These are phyloP conservation scores for Ogataea ramenticola DNA, from an alignment of 805 yeast species.

Conservation along the genomic window DNA sequence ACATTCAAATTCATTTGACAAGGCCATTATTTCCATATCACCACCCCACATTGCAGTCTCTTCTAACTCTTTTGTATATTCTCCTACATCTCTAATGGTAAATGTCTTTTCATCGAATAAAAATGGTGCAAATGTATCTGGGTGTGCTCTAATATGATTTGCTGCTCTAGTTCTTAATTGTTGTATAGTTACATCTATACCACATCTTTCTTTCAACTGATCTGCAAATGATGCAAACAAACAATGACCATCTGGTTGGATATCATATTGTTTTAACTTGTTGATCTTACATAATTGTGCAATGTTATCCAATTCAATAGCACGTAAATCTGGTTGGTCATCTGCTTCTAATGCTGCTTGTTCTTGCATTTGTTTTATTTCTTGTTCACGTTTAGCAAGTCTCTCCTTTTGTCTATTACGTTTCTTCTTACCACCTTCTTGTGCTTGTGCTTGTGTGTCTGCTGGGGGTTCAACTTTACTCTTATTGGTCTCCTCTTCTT, in stretches of 20 bases:
- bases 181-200: slow-evolving; percentile 29
- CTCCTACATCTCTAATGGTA: slow-evolving; percentile 54
- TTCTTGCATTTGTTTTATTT: slow-evolving; percentile 49
- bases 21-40: slow-evolving; percentile 82
- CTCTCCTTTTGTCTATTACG: slow-evolving; percentile 84
- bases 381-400: slow-evolving; percentile 68
- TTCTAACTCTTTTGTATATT: slow-evolving; percentile 61
- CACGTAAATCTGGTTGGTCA: slow-evolving; percentile 56
- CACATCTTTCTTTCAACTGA: slow-evolving; percentile 56
- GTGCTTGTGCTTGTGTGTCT: slow-evolving; percentile 11
- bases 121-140: slow-evolving; percentile 72
- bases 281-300: slow-evolving; percentile 41
- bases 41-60: slow-evolving; percentile 95
- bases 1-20: slow-evolving; percentile 62
- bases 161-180: slow-evolving; percentile 63
- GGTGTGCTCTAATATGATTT: slow-evolving; percentile 52
- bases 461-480: too few species aligned
- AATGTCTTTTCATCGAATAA: slow-evolving; percentile 73
- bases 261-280: slow-evolving; percentile 54
- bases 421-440: slow-evolving; percentile 26
- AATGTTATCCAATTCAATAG: slow-evolving; percentile 65
- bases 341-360: slow-evolving; percentile 71
- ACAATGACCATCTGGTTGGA: slow-evolving; percentile 92
- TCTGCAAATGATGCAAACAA: slow-evolving; percentile 80
- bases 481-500: slow-evolving; percentile 14